phyloP scores from a whole-genome alignment of 129 eudicot genomes.

The Tagetes erecta region DNA sequence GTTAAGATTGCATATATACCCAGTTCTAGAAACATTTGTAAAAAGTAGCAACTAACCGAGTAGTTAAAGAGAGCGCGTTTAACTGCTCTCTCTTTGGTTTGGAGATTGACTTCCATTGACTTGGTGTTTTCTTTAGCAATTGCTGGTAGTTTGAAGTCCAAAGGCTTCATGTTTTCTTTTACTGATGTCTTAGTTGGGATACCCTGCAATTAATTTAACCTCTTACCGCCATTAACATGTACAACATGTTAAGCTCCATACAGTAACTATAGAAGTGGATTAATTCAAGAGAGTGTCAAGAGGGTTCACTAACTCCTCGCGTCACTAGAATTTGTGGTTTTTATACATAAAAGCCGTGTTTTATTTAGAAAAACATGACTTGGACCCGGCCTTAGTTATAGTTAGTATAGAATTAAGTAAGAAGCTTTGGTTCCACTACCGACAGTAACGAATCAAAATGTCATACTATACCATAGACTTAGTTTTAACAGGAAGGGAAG shows the following conservation, averaged over 20 bases:
- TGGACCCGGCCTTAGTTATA: too few relatives aligned
- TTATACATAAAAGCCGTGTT: too few relatives aligned
- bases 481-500: conserved; percentile 33
- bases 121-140: conserved; percentile 59
- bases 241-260: background rate
- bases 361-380: too few relatives aligned
- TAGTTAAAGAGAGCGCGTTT: conserved; percentile 75
- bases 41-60: conserved; percentile 41
- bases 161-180: conserved; percentile 62
- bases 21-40: too few relatives aligned
- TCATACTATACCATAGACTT: conserved; percentile 53
- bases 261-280: too few relatives aligned
- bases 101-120: conserved; percentile 66
- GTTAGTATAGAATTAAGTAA: too few relatives aligned
- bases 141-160: conserved; percentile 65
- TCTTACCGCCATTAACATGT: background rate
- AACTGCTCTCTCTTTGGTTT: conserved; percentile 79
- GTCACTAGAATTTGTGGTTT: too few relatives aligned
- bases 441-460: background rate
- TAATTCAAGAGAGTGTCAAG: too few relatives aligned
- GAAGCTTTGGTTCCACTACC: too few relatives aligned
- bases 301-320: too few relatives aligned
- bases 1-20: too few relatives aligned
- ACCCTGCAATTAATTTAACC: background rate
- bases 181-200: conserved; percentile 11